Conservation (phyloP, 2,329 filamentous ascomycete genomes). For the Helminthosporium solani region DNA sequence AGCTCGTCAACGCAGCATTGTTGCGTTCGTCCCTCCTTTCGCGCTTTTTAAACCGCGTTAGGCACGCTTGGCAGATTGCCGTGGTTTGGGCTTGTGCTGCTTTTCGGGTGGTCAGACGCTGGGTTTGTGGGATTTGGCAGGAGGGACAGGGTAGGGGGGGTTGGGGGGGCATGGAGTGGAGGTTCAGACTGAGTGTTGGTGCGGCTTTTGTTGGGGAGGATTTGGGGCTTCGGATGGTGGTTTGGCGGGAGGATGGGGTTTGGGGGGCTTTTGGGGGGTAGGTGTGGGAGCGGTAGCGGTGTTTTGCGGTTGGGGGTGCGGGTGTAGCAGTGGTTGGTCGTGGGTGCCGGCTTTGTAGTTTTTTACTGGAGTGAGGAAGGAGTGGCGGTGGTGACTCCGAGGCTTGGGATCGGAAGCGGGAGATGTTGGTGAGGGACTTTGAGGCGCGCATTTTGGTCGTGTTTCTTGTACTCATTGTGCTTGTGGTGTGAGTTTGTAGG, state of each 20-base stretch:
- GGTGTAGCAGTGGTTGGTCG: background rate
- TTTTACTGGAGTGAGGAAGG: background rate
- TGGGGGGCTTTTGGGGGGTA: background rate
- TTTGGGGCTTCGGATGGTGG: too few relatives aligned
- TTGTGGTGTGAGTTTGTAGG: background rate
- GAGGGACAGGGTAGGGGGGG: background rate
- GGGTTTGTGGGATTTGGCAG: background rate
- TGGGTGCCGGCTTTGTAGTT: background rate
- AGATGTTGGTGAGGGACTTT: background rate
- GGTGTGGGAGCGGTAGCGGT: background rate
- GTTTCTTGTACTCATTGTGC: background rate
- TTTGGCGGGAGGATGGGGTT: background rate
- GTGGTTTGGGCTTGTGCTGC: background rate
- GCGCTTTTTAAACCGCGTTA: constrained; percentile 4
- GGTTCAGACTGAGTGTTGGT: background rate
- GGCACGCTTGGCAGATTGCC: constrained; percentile 9
- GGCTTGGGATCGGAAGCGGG: background rate
- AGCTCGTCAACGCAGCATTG: constrained; percentile 8
- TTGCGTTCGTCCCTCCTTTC: constrained; percentile 1
- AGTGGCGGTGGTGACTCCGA: background rate
- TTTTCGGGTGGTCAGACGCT: background rate
- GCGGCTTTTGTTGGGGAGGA: background rate
- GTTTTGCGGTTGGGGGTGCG: background rate
- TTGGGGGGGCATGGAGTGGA: background rate
- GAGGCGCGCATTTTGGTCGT: background rate